Evolutionary conservation across 2,329 filamentous ascomycete genomes (phyloP), one percentile per base, ranked within the genome.

Genomic region (Colletotrichum euphorbiae): DNA sequence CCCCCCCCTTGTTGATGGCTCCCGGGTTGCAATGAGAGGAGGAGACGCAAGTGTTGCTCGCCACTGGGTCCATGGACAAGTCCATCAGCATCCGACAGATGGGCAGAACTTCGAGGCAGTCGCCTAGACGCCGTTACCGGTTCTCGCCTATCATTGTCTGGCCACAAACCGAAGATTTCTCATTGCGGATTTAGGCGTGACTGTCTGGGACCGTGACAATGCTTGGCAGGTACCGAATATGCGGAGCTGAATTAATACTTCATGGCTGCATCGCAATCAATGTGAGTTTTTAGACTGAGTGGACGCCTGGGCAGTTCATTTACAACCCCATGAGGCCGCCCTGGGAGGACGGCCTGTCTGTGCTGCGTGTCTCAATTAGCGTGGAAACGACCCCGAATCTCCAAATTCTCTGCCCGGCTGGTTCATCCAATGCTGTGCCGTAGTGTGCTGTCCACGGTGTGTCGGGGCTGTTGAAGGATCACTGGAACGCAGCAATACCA

Each of bases 241-340:
- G 19, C 33, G 21, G 43, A 19, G 19, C 17, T 59, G 24, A 42
- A 8, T n/a, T n/a, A n/a, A 33, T 13, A 11, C 6, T 28, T 57
- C 28, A 62, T 62, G 67, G 67, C 50, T 62, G 67, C 62, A 56
- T 61, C 8, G 50, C 57, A 50, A 69, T 67, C 31, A 68, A 58
- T 31, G 7, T 38, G 48, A 51, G 50, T 13, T 28, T 1, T 28
- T 45, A 50, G 50, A 52, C 52, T 38, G 31, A 15, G 48, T 24
- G 38, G 36, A 24, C 19, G 28, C 42, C 48, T 9, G 17, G 21
- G 42, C 31, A 42, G 33, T 28, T 51, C 62, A 17, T 61, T n/a
- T 17, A 36, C 24, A 33, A 62, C 12, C 3, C 42, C 42, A 40
- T n/a, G 43, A 36, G 36, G 42, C 31, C 28, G 13, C 36, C 36